Conservation (phyloP, 768 basidiomycete species). For the Chalciporus sphaerocephalus region DNA sequence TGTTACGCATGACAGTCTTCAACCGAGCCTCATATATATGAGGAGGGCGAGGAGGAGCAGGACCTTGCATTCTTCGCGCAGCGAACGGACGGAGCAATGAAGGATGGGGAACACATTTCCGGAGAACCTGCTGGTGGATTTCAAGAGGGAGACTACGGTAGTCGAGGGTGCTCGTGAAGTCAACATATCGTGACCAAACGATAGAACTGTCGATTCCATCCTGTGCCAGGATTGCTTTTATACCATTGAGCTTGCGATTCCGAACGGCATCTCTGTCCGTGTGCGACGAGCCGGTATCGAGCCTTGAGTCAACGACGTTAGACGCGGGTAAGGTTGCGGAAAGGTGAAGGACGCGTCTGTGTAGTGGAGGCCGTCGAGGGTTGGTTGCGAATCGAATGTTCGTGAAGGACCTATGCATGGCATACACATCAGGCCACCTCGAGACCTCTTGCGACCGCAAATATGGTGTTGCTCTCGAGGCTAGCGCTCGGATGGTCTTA, state of each 20-base stretch:
- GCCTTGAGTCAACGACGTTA: constrained; percentile 2
- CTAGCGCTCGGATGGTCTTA: background rate
- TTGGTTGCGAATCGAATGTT: constrained; percentile 14
- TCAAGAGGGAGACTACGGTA: constrained; percentile 53
- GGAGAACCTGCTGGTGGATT: constrained; percentile 65
- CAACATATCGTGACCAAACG: constrained; percentile 65
- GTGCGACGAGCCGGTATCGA: constrained; percentile 4
- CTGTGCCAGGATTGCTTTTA: constrained; percentile 29
- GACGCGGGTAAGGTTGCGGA: constrained; percentile 9
- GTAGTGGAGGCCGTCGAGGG: constrained; percentile 5
- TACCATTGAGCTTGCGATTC: constrained; percentile 27
- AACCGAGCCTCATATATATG: constrained; percentile 66
- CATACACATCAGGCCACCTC: constrained; percentile 12
- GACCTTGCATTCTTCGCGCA: constrained; percentile 39
- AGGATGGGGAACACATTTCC: constrained; percentile 54
- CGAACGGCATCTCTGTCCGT: constrained; percentile 7
- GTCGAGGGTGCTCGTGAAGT: constrained; percentile 47
- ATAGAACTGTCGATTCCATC: constrained; percentile 38
- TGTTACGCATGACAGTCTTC: constrained; percentile 64
- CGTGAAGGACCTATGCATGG: constrained; percentile 24
- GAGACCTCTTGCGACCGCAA: background rate
- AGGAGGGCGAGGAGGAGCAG: constrained; percentile 34
- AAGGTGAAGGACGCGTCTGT: constrained; percentile 6
- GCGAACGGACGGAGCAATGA: constrained; percentile 42
- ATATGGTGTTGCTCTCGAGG: background rate